Evolutionary conservation across 257 asterid genomes (phyloP), one percentile per base, ranked within the genome.

Genomic region (Solanum peruvianum): DNA sequence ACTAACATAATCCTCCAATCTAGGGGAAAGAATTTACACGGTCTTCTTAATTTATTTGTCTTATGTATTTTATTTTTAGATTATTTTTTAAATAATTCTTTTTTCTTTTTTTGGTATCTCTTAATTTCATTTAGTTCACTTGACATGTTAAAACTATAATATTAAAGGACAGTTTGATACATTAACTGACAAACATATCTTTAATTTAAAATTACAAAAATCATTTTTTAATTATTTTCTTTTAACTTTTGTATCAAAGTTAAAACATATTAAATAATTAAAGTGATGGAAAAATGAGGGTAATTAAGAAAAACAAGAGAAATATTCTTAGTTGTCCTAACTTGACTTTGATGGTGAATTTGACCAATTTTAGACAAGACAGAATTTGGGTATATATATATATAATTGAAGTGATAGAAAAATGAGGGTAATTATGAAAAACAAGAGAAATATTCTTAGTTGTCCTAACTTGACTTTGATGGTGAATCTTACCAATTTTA

Each of bases 141-240:
- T 52, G 62, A 18, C n/a, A 52, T 52, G 9, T 52, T 52, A 6
- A 52, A 52, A 16, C 2, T 52, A 16, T 16, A 52, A 52, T 7
- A 18, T 20, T 52, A 52, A 18, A 52, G 4, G 2, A 52, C 1
- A 52, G 18, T 18, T 52, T 52, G 23, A 7, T 56, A 45, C 4
- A 16, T 42, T 12, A 42, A 44, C 1, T 0, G 9, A 18, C 2
- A 14, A 2, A 14, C 0, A 60, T 60, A 21, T 60, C 0, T 23
- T 60, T 21, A 60, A 21, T 21, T 60, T 60, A 60, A 21, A 23
- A 60, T 9, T 4, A 60, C 7, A 23, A 21, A 0, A 60, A 21
- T 9, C 14, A 52, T 9, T 3, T 60, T 21, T 9, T 60, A 10
- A 21, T 60, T 23, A 4, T 9, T 3, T 0, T 58, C 4, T 45